Percentiles rank a stretch among this genome's conserved stretches.
These are phyloP conservation scores for Neophaeococcomyces aloes DNA, from an alignment of 2,329 filamentous ascomycete genomes.

Conservation along the genomic window DNA sequence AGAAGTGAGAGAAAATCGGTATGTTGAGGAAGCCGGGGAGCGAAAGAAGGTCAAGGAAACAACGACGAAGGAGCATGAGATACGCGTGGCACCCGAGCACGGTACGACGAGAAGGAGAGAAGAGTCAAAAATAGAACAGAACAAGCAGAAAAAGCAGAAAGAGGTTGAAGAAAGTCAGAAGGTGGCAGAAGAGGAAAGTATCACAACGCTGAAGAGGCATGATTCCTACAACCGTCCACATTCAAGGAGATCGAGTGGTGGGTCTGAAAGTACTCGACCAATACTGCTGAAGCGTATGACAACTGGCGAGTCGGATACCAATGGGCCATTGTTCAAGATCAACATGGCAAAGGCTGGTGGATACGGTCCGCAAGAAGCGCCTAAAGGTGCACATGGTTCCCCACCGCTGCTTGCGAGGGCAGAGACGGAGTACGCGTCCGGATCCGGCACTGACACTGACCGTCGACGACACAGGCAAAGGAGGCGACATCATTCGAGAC, in stretches of 20 bases:
- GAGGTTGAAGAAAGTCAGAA: conserved; percentile 6
- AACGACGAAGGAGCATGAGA: conserved; percentile 11
- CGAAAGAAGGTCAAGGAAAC: conserved; percentile 21
- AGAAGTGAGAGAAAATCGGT: conserved; percentile 12
- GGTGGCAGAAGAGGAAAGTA: conserved; percentile 1
- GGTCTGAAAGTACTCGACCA: conserved; percentile 1
- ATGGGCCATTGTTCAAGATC: conserved; percentile 30
- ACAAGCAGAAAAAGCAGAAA: conserved; percentile 19
- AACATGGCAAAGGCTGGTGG: conserved; percentile 22
- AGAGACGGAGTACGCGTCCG: conserved; percentile 2
- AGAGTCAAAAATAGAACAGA: conserved; percentile 12
- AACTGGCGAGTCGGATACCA: conserved; percentile 32
- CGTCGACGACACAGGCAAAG: conserved; percentile 5
- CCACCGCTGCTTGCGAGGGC: not conserved
- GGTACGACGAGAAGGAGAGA: conserved; percentile 12
- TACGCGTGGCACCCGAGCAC: conserved; percentile 10
- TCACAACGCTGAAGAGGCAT: not conserved
- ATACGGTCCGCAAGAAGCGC: conserved; percentile 3
- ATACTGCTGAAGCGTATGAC: conserved; percentile 24
- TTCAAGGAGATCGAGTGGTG: conserved; percentile 6
- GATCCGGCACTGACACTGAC: conserved; percentile 5
- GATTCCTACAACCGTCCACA: not conserved
- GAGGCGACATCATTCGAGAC: conserved; percentile 4
- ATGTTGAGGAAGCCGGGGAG: conserved; percentile 15
- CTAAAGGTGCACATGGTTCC: not conserved